A percentile compares a stretch with the other conserved stretches of the same genome.
Conservation (phyloP, 176 grass and related monocot species). For the Elymus sibiricus region DNA sequence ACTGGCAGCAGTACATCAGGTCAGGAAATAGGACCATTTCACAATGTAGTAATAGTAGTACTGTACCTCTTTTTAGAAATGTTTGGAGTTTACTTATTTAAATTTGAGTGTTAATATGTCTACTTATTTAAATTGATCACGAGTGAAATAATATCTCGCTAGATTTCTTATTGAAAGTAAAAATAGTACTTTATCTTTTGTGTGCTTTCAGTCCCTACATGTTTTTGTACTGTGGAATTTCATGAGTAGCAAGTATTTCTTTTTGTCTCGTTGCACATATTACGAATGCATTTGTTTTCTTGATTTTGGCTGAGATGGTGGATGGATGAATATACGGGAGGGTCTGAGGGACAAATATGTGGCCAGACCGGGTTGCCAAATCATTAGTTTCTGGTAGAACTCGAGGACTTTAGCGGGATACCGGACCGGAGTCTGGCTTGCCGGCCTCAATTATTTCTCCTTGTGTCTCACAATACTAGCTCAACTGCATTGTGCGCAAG, state of each 20-base stretch:
- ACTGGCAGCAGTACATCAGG: neutral
- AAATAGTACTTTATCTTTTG: neutral
- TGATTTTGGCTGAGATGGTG: neutral
- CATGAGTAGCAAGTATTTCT: neutral
- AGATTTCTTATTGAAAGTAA: no score
- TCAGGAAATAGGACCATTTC: constrained; percentile 10
- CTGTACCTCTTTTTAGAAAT: neutral
- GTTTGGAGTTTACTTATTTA: neutral
- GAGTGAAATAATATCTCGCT: neutral
- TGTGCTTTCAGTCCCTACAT: neutral
- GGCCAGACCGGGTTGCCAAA: constrained; percentile 2
- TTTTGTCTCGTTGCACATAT: neutral
- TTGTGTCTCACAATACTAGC: neutral
- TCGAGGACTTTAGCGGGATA: constrained; percentile 11
- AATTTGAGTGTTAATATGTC: neutral
- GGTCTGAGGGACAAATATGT: constrained; percentile 3
- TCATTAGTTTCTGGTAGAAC: constrained; percentile 24
- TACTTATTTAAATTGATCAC: neutral
- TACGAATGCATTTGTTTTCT: neutral
- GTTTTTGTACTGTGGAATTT: neutral
- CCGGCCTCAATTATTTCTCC: neutral
- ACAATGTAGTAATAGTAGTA: neutral
- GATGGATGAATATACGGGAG: neutral
- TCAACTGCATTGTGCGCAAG: neutral
- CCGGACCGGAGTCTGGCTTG: constrained; percentile 1